Conservation (phyloP, 371 early-diverging fungal genomes). For the Conidiobolus incongruus region DNA sequence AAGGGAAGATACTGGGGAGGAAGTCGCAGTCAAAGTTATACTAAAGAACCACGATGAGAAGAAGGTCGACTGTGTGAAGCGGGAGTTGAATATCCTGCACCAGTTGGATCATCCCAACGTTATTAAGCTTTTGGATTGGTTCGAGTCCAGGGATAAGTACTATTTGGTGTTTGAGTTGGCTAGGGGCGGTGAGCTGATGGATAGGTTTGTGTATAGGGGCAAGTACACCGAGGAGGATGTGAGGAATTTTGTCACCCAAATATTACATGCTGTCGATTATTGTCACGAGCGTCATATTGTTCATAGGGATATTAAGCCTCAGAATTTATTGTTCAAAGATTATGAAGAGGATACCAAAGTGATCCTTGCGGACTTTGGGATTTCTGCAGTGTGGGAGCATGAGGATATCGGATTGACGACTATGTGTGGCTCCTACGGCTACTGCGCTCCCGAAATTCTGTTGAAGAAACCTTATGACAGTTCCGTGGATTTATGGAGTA, state of each 20-base stretch:
- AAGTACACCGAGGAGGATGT: slow-evolving; percentile 78
- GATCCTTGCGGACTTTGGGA: slow-evolving; percentile 42
- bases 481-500: slow-evolving; percentile 67
- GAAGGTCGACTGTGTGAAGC: slow-evolving; percentile 46
- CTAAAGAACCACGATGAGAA: slow-evolving; percentile 35
- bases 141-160: slow-evolving; percentile 39
- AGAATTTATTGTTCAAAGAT: slow-evolving; percentile 48
- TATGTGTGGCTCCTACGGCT: slow-evolving; percentile 34
- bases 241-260: slow-evolving; percentile 32
- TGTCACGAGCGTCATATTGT: slow-evolving; percentile 46
- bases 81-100: slow-evolving; percentile 42
- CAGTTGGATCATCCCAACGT: slow-evolving; percentile 57
- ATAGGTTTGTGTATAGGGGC: slow-evolving; percentile 59
- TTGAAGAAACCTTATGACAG: slow-evolving; percentile 36
- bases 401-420: slow-evolving; percentile 22
- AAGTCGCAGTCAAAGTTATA: slow-evolving; percentile 62
- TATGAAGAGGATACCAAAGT: slow-evolving; percentile 25
- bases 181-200: slow-evolving; percentile 80
- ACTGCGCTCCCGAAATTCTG: slow-evolving; percentile 66
- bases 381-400: slow-evolving; percentile 23
- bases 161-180: slow-evolving; percentile 79
- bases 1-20: slow-evolving; percentile 22
- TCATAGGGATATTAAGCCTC: slow-evolving; percentile 63
- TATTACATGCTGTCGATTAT: slow-evolving; percentile 37
- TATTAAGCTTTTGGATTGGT: slow-evolving; percentile 53